phyloP scores from a whole-genome alignment of 495 filamentous ascomycete species.

The Penicillium angulare region DNA sequence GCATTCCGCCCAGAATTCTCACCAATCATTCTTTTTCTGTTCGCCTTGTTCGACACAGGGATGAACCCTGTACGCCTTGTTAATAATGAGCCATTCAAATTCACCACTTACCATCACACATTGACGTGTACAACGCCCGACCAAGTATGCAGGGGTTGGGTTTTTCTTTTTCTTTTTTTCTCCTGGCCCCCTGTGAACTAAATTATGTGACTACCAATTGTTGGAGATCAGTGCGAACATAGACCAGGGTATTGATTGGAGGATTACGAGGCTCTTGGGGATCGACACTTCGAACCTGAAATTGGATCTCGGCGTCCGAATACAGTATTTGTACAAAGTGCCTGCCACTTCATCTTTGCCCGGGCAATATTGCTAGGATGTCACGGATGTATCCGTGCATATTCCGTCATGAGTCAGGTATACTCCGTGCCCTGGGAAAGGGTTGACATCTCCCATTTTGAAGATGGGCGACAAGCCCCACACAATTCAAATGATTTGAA shows the following conservation, averaged over 20 bases:
- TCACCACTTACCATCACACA: neutral
- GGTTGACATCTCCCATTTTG: too few relatives aligned
- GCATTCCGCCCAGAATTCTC: slow-evolving; percentile 4
- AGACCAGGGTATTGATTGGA: neutral
- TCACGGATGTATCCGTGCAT: too few relatives aligned
- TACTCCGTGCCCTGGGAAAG: too few relatives aligned
- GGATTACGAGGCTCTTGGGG: neutral
- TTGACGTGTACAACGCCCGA: neutral
- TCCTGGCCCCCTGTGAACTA: too few relatives aligned
- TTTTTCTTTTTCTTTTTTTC: neutral
- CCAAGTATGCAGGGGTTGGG: neutral
- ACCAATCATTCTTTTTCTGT: too few relatives aligned
- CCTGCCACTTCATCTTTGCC: too few relatives aligned
- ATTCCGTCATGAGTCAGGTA: too few relatives aligned
- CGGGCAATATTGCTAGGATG: too few relatives aligned
- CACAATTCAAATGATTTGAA: too few relatives aligned
- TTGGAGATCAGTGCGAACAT: too few relatives aligned
- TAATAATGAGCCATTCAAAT: neutral
- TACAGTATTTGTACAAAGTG: neutral
- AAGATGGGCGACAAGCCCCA: neutral
- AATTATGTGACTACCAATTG: too few relatives aligned
- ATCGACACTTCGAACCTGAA: neutral
- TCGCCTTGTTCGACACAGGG: neutral
- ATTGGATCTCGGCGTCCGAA: neutral
- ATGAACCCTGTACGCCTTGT: neutral